Evolutionary conservation across 257 asterid species (phyloP).

Genomic region (Dorcoceras hygrometricum): DNA sequence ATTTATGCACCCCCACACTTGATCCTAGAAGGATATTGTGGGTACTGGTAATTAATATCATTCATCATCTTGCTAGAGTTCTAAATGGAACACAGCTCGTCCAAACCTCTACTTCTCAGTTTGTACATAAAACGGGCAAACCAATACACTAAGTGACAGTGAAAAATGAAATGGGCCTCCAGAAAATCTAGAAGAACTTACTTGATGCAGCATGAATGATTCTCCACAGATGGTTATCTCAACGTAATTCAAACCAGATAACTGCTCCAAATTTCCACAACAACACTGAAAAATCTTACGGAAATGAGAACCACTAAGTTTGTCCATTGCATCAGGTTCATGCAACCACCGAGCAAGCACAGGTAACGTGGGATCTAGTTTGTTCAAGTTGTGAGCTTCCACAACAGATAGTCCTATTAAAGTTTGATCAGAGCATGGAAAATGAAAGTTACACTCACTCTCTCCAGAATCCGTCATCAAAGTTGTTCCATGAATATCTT

Average conservation of each 20-base stretch:
- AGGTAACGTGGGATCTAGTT: constrained; percentile 30
- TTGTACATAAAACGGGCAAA: not conserved
- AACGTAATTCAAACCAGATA: constrained; percentile 53
- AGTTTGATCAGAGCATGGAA: constrained; percentile 20
- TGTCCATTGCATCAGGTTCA: constrained; percentile 81
- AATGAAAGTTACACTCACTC: not conserved
- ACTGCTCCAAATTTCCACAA: constrained; percentile 72
- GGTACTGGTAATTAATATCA: not conserved
- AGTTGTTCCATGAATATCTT: constrained; percentile 35
- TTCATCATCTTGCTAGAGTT: not conserved
- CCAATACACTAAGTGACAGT: not conserved
- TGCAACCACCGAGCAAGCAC: constrained; percentile 77
- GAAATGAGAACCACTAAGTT: constrained; percentile 57
- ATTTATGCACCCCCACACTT: not conserved
- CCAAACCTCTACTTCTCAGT: not conserved
- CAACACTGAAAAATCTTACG: constrained; percentile 70
- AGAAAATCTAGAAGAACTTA: constrained; percentile 29
- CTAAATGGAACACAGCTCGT: not conserved
- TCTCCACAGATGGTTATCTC: constrained; percentile 87
- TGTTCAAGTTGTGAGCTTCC: constrained; percentile 30
- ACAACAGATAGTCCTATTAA: constrained; percentile 22
- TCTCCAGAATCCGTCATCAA: constrained; percentile 25
- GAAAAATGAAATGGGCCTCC: not conserved
- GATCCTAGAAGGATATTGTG: not conserved
- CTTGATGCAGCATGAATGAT: constrained; percentile 98